phyloP scores from a whole-genome alignment of 805 yeast species.

The Candida hispaniensis region DNA sequence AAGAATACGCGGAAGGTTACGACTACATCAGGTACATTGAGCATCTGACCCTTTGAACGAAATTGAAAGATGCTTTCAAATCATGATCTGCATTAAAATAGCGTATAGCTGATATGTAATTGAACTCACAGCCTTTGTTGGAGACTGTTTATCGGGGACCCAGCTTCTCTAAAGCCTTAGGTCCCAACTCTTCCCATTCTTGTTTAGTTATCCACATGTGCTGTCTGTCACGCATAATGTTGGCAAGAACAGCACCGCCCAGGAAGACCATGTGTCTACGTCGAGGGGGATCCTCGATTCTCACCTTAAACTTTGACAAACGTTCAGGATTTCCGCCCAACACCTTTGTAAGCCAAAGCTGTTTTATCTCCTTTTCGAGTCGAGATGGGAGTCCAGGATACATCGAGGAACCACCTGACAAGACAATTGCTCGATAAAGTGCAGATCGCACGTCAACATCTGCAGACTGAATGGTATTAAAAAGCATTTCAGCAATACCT shows the following conservation, averaged over 20 bases:
- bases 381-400: slow-evolving; percentile 96
- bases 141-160: slow-evolving; percentile 92
- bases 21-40: slow-evolving; percentile 27
- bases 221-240: slow-evolving; percentile 95
- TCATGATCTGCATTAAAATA: slow-evolving; percentile 1
- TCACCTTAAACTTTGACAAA: slow-evolving; percentile 76
- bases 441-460: slow-evolving; percentile 89
- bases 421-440: slow-evolving; percentile 80
- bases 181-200: slow-evolving; percentile 97
- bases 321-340: slow-evolving; percentile 79
- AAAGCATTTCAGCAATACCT: slow-evolving; percentile 87
- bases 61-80: not conserved
- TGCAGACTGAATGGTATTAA: slow-evolving; percentile 87
- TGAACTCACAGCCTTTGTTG: too few species aligned
- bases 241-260: slow-evolving; percentile 97
- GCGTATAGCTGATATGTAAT: too few species aligned
- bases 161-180: slow-evolving; percentile 70
- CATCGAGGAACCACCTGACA: slow-evolving; percentile 98
- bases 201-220: slow-evolving; percentile 95
- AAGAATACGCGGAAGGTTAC: slow-evolving; percentile 22
- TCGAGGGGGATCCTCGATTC: slow-evolving; percentile 97
- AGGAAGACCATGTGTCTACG: slow-evolving; percentile 98
- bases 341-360: slow-evolving; percentile 85
- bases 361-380: slow-evolving; percentile 90
- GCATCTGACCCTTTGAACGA: slow-evolving; percentile 5